Percentiles rank a stretch among this genome's conserved stretches.
phyloP scores from a whole-genome alignment of 192 early-diverging fungal species.

The Linnemannia zychae region DNA sequence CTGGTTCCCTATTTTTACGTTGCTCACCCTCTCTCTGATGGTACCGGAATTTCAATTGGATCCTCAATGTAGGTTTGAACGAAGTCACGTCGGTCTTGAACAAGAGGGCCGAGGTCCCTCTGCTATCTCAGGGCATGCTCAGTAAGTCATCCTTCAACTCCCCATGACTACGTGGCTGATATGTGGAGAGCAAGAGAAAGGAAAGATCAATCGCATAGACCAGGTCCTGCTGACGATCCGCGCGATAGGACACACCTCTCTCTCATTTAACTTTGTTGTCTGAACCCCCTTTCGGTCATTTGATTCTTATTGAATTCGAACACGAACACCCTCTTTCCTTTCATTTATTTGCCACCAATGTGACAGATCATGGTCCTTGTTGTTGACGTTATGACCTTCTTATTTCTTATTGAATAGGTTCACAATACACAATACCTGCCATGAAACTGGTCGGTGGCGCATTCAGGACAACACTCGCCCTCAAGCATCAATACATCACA shows the following conservation, averaged over 20 bases:
- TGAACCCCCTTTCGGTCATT: conserved; percentile 9
- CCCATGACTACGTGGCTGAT: neutral
- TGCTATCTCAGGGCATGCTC: conserved; percentile 54
- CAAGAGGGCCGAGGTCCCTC: conserved; percentile 50
- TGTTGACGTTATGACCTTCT: neutral
- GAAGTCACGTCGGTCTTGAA: conserved; percentile 44
- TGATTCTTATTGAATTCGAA: conserved; percentile 2
- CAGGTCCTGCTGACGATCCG: conserved; percentile 2
- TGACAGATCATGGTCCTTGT: conserved; percentile 3
- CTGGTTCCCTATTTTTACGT: neutral
- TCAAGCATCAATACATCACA: conserved; percentile 65
- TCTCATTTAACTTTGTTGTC: neutral
- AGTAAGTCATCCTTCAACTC: conserved; percentile 24
- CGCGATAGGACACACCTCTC: neutral
- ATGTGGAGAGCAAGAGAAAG: neutral
- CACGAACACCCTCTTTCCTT: neutral
- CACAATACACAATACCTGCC: conserved; percentile 59
- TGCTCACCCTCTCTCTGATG: neutral
- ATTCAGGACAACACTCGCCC: conserved; percentile 62
- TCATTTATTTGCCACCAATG: neutral
- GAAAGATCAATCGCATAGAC: neutral
- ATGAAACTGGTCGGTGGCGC: conserved; percentile 58
- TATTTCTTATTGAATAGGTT: conserved; percentile 13
- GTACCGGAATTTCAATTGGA: neutral
- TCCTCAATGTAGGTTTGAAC: conserved; percentile 30